These are phyloP conservation scores for Paramyrothecium sp. DNA, from an alignment of 2,329 filamentous ascomycete species.

Conservation along the genomic window DNA sequence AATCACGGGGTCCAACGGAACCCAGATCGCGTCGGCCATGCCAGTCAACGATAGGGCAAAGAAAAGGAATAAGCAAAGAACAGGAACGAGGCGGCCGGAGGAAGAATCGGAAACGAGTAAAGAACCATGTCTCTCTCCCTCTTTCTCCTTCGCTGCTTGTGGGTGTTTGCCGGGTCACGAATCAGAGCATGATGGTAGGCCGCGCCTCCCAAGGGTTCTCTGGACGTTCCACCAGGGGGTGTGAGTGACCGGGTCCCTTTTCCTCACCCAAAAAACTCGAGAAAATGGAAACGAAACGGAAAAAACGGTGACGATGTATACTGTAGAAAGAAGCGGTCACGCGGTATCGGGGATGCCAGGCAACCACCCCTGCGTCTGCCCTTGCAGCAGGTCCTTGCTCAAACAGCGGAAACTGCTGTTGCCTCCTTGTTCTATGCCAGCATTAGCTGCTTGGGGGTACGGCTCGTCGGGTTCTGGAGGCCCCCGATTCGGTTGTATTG, in stretches of 20 bases:
- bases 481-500: no score
- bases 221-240: no score
- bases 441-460: no score
- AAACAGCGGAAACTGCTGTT: no score
- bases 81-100: neutral
- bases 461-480: no score
- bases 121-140: neutral
- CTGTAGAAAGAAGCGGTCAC: neutral
- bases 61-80: neutral
- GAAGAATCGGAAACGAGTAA: neutral
- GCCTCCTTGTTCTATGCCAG: no score
- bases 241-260: neutral
- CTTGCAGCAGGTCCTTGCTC: no score
- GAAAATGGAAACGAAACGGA: neutral
- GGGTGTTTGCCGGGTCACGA: neutral
- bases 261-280: no score
- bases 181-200: neutral
- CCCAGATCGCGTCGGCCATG: neutral
- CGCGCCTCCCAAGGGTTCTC: no score
- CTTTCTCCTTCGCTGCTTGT: no score
- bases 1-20: conserved; percentile 24
- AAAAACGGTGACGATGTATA: neutral
- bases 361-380: no score
- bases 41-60: neutral
- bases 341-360: neutral